Conservation (phyloP, 225 moss, liverwort and hornwort genomes). For the Ulota crispa region DNA sequence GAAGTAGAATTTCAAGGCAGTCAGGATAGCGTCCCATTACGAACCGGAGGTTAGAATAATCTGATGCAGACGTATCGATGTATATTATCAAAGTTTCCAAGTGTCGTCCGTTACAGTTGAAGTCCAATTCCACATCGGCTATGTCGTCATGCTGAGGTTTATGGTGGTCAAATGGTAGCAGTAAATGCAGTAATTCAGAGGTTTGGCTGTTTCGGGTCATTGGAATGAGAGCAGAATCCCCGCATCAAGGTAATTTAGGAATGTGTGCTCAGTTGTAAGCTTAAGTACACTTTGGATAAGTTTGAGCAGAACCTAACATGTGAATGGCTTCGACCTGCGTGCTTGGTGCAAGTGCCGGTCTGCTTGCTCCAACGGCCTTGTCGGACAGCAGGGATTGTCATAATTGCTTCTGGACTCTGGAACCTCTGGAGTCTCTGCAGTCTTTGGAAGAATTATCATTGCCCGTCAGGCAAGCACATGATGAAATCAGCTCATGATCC, state of each 20-base stretch:
- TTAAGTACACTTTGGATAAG: neutral
- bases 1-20: conserved; percentile 22
- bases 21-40: conserved; percentile 22
- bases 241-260: neutral
- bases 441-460: neutral
- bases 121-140: conserved; percentile 1
- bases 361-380: neutral
- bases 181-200: conserved; percentile 10
- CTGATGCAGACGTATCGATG: conserved; percentile 38
- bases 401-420: neutral
- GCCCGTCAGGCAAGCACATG: neutral
- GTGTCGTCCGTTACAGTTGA: conserved; percentile 8
- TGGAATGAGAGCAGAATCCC: neutral
- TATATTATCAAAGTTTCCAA: conserved; percentile 35
- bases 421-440: neutral
- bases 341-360: conserved; percentile 5
- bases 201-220: conserved; percentile 8
- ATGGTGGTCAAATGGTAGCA: neutral
- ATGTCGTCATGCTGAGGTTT: neutral
- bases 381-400: conserved; percentile 7
- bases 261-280: conserved; percentile 3
- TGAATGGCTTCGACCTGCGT: conserved; percentile 9
- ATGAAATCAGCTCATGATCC: conserved; percentile 31
- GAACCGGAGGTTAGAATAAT: conserved; percentile 32
- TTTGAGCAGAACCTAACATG: conserved; percentile 1